These are phyloP conservation scores for Xylariomycetidae sp. DNA, from an alignment of 2,329 filamentous ascomycete species.

Conservation along the genomic window DNA sequence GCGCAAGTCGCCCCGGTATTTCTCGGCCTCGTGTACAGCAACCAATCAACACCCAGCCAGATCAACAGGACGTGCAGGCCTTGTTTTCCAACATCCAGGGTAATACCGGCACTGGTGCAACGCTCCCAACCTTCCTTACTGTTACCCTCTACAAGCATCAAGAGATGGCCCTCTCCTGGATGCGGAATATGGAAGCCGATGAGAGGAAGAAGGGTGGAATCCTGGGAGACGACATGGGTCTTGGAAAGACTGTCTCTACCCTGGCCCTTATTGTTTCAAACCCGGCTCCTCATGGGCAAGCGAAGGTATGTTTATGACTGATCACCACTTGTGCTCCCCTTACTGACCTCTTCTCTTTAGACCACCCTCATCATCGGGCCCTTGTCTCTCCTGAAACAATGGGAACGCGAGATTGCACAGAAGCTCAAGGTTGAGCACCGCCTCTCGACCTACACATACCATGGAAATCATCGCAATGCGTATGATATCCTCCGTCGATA, in stretches of 20 bases:
- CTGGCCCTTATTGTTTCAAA: slow-evolving; percentile 64
- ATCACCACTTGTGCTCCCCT: not conserved
- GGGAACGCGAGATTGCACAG: slow-evolving; percentile 70
- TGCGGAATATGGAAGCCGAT: slow-evolving; percentile 67
- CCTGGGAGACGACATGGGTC: slow-evolving; percentile 74
- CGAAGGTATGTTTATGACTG: not conserved
- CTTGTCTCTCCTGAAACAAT: slow-evolving; percentile 74
- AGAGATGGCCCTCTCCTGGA: slow-evolving; percentile 69
- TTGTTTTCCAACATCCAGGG: slow-evolving; percentile 66
- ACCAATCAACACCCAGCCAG: no score
- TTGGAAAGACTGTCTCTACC: slow-evolving; percentile 80
- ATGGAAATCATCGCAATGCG: slow-evolving; percentile 56
- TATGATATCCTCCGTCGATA: slow-evolving; percentile 57
- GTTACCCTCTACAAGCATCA: slow-evolving; percentile 75
- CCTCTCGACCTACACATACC: slow-evolving; percentile 63
- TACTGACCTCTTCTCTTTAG: slow-evolving; percentile 1
- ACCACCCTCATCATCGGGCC: slow-evolving; percentile 81
- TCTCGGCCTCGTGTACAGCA: no score
- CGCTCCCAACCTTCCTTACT: no score
- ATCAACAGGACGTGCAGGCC: no score
- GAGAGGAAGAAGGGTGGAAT: slow-evolving; percentile 71
- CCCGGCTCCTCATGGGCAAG: slow-evolving; percentile 25
- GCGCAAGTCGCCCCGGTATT: no score
- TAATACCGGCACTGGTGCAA: no score
- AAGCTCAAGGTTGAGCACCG: slow-evolving; percentile 57